Evolutionary conservation across 225 moss, liverwort and hornwort species (phyloP), one percentile per base, ranked within the genome.

Genomic region (Physcomitrium patens): DNA sequence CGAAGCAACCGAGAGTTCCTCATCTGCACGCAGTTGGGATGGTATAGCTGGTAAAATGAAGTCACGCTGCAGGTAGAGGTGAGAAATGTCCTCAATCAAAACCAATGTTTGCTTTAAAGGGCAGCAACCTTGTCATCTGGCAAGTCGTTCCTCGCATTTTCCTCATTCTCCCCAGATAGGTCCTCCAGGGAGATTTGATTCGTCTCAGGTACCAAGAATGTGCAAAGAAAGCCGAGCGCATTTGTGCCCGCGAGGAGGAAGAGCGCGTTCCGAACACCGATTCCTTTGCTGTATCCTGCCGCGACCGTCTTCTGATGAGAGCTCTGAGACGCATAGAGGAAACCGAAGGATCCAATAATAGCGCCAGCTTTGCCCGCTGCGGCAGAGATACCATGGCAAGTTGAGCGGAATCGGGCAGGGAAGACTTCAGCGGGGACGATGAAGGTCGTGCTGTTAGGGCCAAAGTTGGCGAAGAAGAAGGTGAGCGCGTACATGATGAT

Each of bases 401-500:
- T 89, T 24, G 89, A 86, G 22, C 89, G 84, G 64, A 89, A 77
- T 49, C 89, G 71, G 0, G 89, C 89, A n/a, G 89, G 89, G 79
- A 89, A 89, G 45, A 89, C 27, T 72, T 89, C 89, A 41, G 89
- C 89, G 12, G 89, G 89, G 18, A 89, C 89, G 31, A 89, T 79
- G 84, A 89, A 89, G 0, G 89, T 89, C 11, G 89, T 89, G 47
- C 75, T 72, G 69, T 89, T 89, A 0, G 89, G 89, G 20, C 89
- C 89, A 27, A 89, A 89, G 26, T 89, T 89, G 3, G 89, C 0
- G 58, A 89, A 89, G 82, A 89, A 89, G 50, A 89, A 89, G 0
- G 89, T 89, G 11, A 89, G 2, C 23, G 77, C 89, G 8, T 89
- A 89, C 28, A 86, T 24, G 27, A 51, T 0, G 15, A 89, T 3